Base-by-base conservation (phyloP, 31 red algal species). In the Asparagopsis taxiformis region DNA sequence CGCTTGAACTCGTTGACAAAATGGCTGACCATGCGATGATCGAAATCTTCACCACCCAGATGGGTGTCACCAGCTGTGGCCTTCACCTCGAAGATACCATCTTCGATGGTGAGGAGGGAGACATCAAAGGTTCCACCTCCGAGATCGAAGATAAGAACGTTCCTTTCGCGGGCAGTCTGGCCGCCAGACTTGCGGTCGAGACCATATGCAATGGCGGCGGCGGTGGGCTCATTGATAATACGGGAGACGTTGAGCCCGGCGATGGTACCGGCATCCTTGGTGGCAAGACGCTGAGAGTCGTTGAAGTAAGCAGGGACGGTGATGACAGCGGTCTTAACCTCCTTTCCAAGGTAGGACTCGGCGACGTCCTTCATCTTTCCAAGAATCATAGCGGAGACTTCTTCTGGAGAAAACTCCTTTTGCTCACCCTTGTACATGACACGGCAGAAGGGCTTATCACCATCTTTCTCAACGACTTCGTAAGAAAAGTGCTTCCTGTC, bases 151-250 rank as follows among this genome's bases (percentile, higher is more conserved):
- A 99, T 96, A 8, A 99, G 67, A 58, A 99, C 97, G 20, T 93
- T 99, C 22, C 75, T 73, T 66, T 99, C 97, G 22, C 64, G 65
- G 34, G 72, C 65, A 55, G 91, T 80, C 39, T 99, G 67, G 53
- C 87, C 87, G 11, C 73, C 79, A 19, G 70, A 76, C 63, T 93
- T 92, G 48, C 85, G 79, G 77, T 99, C 96, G 23, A 99, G 61
- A 62, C 97, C 97, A 62, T 99, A 99, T 28, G 97, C 97, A 81
- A 99, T 99, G 64, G 97, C 97, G 1, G 97, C 97, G 38, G 97
- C 97, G 25, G 97, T 99, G 35, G 97, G 97, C 84, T 99, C 97
- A 56, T 99, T 99, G 72, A 99, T 99, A 77, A 99, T 99, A 60
- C 97, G 82, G 39, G 88, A 89, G 25, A 99, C 97, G 72, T 99